These are phyloP conservation scores for Capronia coronata DNA, from an alignment of 2,329 filamentous ascomycete genomes.

Conservation along the genomic window DNA sequence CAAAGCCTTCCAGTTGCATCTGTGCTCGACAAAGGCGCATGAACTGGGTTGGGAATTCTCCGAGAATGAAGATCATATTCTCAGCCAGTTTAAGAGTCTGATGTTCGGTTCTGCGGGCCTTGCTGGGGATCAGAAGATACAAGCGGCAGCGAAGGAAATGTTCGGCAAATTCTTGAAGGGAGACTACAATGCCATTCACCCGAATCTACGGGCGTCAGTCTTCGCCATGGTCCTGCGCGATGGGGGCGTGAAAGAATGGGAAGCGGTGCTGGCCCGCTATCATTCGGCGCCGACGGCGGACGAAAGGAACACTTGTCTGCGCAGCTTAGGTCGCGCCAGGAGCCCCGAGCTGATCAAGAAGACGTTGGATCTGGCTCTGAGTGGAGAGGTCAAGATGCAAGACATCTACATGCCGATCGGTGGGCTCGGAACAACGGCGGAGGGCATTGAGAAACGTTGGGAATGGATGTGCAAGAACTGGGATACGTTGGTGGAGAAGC, in stretches of 20 bases:
- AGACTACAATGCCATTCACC: slow-evolving; percentile 75
- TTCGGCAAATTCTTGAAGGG: slow-evolving; percentile 77
- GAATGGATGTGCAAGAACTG: slow-evolving; percentile 80
- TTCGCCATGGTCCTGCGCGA: slow-evolving; percentile 78
- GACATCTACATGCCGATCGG: slow-evolving; percentile 86
- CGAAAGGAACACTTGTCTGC: slow-evolving; percentile 86
- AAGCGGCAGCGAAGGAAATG: slow-evolving; percentile 80
- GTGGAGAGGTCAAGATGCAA: slow-evolving; percentile 82
- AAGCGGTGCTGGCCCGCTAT: slow-evolving; percentile 69
- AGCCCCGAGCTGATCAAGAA: slow-evolving; percentile 73
- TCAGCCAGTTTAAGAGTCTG: slow-evolving; percentile 90
- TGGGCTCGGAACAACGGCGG: slow-evolving; percentile 67
- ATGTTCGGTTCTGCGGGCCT: slow-evolving; percentile 80
- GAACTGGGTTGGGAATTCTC: slow-evolving; percentile 83
- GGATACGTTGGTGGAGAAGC: slow-evolving; percentile 71
- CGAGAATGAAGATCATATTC: slow-evolving; percentile 75
- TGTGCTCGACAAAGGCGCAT: slow-evolving; percentile 74
- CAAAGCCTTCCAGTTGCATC: slow-evolving; percentile 72
- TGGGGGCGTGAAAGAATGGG: slow-evolving; percentile 80
- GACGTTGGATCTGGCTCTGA: slow-evolving; percentile 67
- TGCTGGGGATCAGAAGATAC: slow-evolving; percentile 69
- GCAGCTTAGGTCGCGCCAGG: slow-evolving; percentile 71
- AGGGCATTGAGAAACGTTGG: slow-evolving; percentile 75
- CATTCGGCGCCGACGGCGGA: slow-evolving; percentile 68
- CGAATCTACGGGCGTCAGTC: slow-evolving; percentile 81